A percentile compares a stretch with the other conserved stretches of the same genome.
Evolutionary conservation across 2,329 filamentous ascomycete species (phyloP).

Genomic region (Penicillium sp.): DNA sequence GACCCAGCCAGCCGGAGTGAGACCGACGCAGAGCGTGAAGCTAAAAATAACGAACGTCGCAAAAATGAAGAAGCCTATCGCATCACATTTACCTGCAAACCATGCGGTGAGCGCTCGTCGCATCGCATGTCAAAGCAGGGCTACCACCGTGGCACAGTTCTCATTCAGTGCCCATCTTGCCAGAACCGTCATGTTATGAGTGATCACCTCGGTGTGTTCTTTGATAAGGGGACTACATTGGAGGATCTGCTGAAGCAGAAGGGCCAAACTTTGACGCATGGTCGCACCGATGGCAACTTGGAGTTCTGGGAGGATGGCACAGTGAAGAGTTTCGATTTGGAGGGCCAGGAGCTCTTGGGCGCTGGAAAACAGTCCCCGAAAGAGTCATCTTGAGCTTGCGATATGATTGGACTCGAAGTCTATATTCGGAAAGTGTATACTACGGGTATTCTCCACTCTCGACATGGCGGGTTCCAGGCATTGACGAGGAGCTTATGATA

Average conservation of each 20-base stretch:
- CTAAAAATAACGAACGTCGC: constrained; percentile 35
- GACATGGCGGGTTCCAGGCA: constrained; percentile 25
- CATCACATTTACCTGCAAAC: constrained; percentile 87
- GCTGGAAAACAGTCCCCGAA: constrained; percentile 9
- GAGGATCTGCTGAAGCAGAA: constrained; percentile 41
- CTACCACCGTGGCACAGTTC: constrained; percentile 82
- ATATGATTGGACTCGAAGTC: not conserved
- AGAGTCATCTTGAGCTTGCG: not conserved
- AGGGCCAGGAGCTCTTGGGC: constrained; percentile 10
- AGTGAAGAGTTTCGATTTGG: constrained; percentile 22
- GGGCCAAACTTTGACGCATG: constrained; percentile 71
- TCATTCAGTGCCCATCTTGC: constrained; percentile 84
- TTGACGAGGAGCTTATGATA: constrained; percentile 7
- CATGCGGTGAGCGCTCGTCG: constrained; percentile 71
- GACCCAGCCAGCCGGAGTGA: constrained; percentile 20
- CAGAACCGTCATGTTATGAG: constrained; percentile 84
- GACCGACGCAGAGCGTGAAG: constrained; percentile 31
- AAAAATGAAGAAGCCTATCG: constrained; percentile 66
- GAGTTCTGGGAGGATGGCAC: constrained; percentile 83
- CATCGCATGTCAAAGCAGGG: constrained; percentile 90
- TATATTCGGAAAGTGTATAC: constrained; percentile 5
- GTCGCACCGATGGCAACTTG: constrained; percentile 73
- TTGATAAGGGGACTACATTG: constrained; percentile 39
- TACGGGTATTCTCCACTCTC: constrained; percentile 19
- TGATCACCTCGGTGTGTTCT: constrained; percentile 69